Percentiles rank a stretch among this genome's conserved stretches.
phyloP scores from a whole-genome alignment of 768 basidiomycete genomes.

The Rhizopogon vesiculosus region DNA sequence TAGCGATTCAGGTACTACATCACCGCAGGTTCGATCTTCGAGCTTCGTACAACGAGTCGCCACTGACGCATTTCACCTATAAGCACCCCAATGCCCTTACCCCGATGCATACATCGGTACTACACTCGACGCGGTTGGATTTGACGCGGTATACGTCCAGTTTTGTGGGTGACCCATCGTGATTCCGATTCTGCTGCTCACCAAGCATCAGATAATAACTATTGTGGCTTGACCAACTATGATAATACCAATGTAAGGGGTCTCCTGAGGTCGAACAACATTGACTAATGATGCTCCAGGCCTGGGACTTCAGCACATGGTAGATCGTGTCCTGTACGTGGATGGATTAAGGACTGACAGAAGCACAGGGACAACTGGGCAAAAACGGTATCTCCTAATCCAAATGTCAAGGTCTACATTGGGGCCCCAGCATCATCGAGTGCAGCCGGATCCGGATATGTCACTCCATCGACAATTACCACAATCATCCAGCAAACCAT shows the following conservation, averaged over 20 bases:
- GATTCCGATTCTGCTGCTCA: not conserved
- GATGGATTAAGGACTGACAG: not conserved
- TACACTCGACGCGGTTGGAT: conserved; percentile 36
- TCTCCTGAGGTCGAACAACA: not conserved
- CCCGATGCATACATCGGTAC: conserved; percentile 42
- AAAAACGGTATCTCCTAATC: conserved; percentile 35
- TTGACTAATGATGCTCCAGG: conserved; percentile 29
- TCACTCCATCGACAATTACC: conserved; percentile 27
- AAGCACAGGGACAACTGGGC: conserved; percentile 44
- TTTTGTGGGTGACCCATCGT: conserved; percentile 28
- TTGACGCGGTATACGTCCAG: conserved; percentile 49
- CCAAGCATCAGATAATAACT: conserved; percentile 39
- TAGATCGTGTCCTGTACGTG: conserved; percentile 6
- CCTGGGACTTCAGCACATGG: conserved; percentile 40
- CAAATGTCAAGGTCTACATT: conserved; percentile 43
- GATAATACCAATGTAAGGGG: conserved; percentile 34
- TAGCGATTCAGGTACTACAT: conserved; percentile 34
- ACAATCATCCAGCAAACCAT: conserved; percentile 28
- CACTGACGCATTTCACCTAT: conserved; percentile 4
- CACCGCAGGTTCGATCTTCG: conserved; percentile 30
- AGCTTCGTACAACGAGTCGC: not conserved
- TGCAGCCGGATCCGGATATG: conserved; percentile 40
- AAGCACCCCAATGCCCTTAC: conserved; percentile 41
- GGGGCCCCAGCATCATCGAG: conserved; percentile 38
- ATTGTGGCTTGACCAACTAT: conserved; percentile 35